phyloP scores from a whole-genome alignment of 1,284 basidiomycete species.

The Leccinum solheimii region DNA sequence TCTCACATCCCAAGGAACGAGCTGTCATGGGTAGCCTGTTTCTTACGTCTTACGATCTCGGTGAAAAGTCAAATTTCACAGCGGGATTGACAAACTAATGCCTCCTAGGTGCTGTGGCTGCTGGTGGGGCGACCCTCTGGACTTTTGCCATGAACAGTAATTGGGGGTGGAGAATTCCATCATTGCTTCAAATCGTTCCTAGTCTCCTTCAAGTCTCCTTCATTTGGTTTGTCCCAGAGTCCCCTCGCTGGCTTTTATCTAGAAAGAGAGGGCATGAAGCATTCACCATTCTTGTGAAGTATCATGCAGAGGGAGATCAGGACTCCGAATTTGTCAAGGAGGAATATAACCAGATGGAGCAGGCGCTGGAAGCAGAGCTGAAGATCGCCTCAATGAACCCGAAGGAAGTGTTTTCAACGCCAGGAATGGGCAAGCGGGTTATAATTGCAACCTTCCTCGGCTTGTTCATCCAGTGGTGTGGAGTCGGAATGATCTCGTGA shows the following conservation, averaged over 20 bases:
- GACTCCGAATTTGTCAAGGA: slow-evolving; percentile 18
- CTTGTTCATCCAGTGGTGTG: slow-evolving; percentile 47
- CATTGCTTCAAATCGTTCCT: slow-evolving; percentile 55
- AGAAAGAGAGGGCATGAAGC: slow-evolving; percentile 48
- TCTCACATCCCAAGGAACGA: slow-evolving; percentile 28
- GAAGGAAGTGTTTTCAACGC: slow-evolving; percentile 3
- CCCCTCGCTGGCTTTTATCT: slow-evolving; percentile 61
- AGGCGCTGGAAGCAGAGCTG: slow-evolving; percentile 34
- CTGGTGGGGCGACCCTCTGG: slow-evolving; percentile 41
- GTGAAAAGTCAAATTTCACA: background rate
- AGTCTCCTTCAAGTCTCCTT: slow-evolving; percentile 48
- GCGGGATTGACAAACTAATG: background rate
- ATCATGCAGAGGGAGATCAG: slow-evolving; percentile 19
- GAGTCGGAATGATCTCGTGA: slow-evolving; percentile 12
- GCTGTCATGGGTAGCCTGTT: slow-evolving; percentile 16
- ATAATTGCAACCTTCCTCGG: slow-evolving; percentile 35
- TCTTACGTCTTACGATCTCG: slow-evolving; percentile 6
- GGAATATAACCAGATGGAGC: slow-evolving; percentile 48
- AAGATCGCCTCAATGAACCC: background rate
- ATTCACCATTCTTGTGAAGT: slow-evolving; percentile 14
- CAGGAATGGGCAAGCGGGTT: slow-evolving; percentile 15
- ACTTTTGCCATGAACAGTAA: slow-evolving; percentile 49
- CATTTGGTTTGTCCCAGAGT: slow-evolving; percentile 54
- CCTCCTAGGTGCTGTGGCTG: slow-evolving; percentile 10
- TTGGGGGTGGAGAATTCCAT: slow-evolving; percentile 60